These are phyloP conservation scores for Miscanthus lutarioriparius DNA, from an alignment of 176 grass and related monocot genomes.

Conservation along the genomic window DNA sequence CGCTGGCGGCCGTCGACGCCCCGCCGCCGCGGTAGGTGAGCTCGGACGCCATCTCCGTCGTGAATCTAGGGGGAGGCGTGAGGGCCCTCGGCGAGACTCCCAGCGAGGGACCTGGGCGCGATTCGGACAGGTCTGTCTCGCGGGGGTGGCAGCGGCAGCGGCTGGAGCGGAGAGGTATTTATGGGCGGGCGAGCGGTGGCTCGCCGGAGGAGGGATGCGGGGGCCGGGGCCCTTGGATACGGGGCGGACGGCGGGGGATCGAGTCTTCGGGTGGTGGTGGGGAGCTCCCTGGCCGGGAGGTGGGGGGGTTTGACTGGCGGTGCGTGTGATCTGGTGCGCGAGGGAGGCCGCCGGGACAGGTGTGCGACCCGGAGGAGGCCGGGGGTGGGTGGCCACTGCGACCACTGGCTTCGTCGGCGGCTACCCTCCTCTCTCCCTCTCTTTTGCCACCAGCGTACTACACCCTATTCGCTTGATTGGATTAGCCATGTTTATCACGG, in stretches of 20 bases:
- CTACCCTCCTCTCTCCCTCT: no score
- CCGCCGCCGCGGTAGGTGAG: constrained; percentile 69
- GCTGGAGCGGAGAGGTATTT: constrained; percentile 27
- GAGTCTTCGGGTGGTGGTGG: neutral
- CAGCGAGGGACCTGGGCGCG: constrained; percentile 4
- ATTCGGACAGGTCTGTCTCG: constrained; percentile 4
- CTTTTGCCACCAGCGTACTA: no score
- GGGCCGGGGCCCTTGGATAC: neutral
- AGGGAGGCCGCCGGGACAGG: neutral
- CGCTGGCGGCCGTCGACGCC: constrained; percentile 17
- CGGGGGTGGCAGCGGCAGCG: constrained; percentile 16
- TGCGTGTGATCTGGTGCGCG: constrained; percentile 25
- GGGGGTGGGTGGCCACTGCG: neutral
- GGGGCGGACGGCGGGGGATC: neutral
- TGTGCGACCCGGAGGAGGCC: neutral
- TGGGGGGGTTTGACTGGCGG: constrained; percentile 24
- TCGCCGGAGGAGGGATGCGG: neutral
- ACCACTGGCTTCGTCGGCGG: neutral
- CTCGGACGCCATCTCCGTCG: constrained; percentile 76
- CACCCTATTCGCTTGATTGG: no score
- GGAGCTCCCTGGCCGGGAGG: neutral
- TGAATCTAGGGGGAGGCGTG: neutral
- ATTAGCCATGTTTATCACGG: no score
- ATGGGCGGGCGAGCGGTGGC: constrained; percentile 23
- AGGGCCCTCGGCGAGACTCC: neutral